These are phyloP conservation scores for Saccharomycopsis phalli DNA, from an alignment of 1,139 yeast species.

Conservation along the genomic window DNA sequence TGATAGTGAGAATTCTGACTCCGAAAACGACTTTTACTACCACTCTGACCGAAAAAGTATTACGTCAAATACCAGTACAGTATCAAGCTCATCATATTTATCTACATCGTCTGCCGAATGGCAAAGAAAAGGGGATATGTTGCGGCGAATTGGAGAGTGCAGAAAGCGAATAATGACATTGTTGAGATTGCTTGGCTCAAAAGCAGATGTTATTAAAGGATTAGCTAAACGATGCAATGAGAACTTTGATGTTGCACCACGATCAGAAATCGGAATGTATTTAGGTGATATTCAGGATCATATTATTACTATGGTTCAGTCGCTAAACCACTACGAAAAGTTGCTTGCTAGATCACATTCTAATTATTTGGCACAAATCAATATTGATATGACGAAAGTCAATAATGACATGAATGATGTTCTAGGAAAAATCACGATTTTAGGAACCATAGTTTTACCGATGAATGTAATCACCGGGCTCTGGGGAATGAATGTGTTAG, in stretches of 20 bases:
- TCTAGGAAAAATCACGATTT: slow-evolving; percentile 81
- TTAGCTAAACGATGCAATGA: slow-evolving; percentile 88
- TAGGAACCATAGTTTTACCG: slow-evolving; percentile 93
- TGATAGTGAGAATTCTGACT: slow-evolving; percentile 33
- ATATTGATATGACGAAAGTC: slow-evolving; percentile 95
- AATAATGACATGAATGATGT: slow-evolving; percentile 96
- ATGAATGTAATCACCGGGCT: slow-evolving; percentile 90
- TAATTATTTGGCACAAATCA: slow-evolving; percentile 90
- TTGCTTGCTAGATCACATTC: slow-evolving; percentile 88
- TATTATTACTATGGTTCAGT: slow-evolving; percentile 91
- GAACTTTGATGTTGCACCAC: slow-evolving; percentile 66
- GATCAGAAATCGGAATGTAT: slow-evolving; percentile 79
- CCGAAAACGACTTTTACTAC: slow-evolving; percentile 32
- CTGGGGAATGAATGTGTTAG: slow-evolving; percentile 98
- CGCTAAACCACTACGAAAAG: slow-evolving; percentile 89
- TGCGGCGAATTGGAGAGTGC: slow-evolving; percentile 89
- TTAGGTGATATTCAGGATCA: slow-evolving; percentile 93
- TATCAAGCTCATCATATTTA: slow-evolving; percentile 28
- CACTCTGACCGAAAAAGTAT: slow-evolving; percentile 25
- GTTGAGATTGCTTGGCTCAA: slow-evolving; percentile 72
- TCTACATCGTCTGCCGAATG: slow-evolving; percentile 59
- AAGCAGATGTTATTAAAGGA: slow-evolving; percentile 94
- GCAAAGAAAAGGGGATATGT: slow-evolving; percentile 91
- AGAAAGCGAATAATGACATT: slow-evolving; percentile 91
- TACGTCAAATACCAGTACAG: background rate